Base-by-base conservation (phyloP, 1,284 basidiomycete species). In the Malassezia equina region DNA sequence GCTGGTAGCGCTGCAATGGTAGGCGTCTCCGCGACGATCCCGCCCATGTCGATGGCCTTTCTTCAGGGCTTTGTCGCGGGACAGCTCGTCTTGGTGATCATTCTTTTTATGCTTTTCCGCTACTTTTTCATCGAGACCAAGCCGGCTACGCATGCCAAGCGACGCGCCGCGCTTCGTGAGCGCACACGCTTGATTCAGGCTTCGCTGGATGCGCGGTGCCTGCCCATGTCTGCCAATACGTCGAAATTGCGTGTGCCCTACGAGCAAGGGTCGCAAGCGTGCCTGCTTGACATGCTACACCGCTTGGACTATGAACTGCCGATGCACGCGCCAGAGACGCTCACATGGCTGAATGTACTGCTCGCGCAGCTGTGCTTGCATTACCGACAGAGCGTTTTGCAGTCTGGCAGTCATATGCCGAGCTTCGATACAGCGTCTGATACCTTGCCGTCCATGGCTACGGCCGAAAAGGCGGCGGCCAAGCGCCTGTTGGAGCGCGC, bases 321-420 rank as follows among this genome's bases (percentile, higher is more conserved):
- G 2, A 76, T 76, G 12, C 80, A 81, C 61, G 66, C 78, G 3
- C 71, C 78, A 11, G 80, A 82, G 60, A 77, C 77, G 15, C 70
- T 78, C 25, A 80, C 79, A 59, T 81, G 80, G 80, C 67, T 81
- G 42, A 81, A 81, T 63, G 79, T 81, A 32, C 72, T 82, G 17
- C 68, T 80, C 25, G 79, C 79, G 4, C 80, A 81, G 66, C 78
- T 79, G 32, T 68, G 75, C 25, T 61, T 64, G 12, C 71, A 68
- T 8, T 77, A 76, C 61, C 62, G 75, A 67, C 55, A 66, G 29
- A 47, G 44, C 15, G 36, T 57, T 21, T 19, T 57, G 41, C 32
- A 36, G 7, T 21, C 32, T 4, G n/a, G 19, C 19, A 32, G n/a
- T 2, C 25, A 31, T 5, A 19, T n/a, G 19, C 42, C 31, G 27